phyloP scores from a whole-genome alignment of 1,139 yeast genomes.

The Protomyces macrosporus region DNA sequence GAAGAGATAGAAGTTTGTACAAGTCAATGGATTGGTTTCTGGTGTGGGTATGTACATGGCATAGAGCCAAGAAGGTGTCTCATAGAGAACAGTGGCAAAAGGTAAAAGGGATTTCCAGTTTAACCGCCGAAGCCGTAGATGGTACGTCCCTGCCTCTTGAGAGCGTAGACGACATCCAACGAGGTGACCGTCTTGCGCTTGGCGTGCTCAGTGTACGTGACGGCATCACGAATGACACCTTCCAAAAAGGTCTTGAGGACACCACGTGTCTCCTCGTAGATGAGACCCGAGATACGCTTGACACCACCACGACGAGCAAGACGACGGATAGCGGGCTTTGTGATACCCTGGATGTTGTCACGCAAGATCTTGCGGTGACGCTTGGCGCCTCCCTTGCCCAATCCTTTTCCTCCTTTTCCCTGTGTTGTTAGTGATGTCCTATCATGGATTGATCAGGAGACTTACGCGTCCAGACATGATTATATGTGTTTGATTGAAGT shows the following conservation, averaged over 20 bases:
- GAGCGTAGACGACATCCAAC: constrained; percentile 96
- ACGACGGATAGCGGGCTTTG: constrained; percentile 99
- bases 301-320: constrained; percentile 99
- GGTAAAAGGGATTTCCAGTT: constrained; percentile 24
- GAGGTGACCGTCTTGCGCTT: constrained; percentile 99
- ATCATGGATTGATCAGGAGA: constrained; percentile 57
- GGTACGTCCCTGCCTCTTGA: constrained; percentile 99
- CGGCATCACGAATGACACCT: constrained; percentile 97
- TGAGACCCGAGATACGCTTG: constrained; percentile 97
- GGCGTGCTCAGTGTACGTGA: constrained; percentile 98
- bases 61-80: not conserved
- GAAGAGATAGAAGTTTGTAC: not conserved
- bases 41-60: not conserved
- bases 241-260: constrained; percentile 94
- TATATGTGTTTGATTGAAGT: not conserved
- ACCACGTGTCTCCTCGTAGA: constrained; percentile 98
- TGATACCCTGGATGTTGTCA: constrained; percentile 99
- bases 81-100: too few species aligned
- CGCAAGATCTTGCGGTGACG: constrained; percentile 99
- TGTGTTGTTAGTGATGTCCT: constrained; percentile 53
- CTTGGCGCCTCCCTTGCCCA: constrained; percentile 67
- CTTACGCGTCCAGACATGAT: constrained; percentile 23
- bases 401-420: constrained; percentile 99
- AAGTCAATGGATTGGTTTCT: not conserved
- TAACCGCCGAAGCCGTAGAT: constrained; percentile 99